Percentiles rank a stretch among this genome's conserved stretches.
Conservation (phyloP, 805 yeast species). For the Candida maris region DNA sequence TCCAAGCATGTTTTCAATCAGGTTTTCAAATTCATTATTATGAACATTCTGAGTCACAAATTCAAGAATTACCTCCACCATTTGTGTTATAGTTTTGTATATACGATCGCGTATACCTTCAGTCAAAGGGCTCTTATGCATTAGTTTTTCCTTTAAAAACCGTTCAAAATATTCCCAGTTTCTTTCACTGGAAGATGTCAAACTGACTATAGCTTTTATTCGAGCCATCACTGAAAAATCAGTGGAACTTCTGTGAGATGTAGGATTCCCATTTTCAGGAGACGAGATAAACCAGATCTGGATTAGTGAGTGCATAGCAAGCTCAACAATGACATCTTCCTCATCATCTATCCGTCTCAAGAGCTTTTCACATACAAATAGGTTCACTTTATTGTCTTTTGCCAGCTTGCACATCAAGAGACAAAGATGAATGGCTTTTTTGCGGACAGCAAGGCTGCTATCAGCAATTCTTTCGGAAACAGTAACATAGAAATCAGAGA, state of each 20-base stretch:
- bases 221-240: background rate
- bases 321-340: slow-evolving; percentile 51
- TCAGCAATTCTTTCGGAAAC: slow-evolving; percentile 52
- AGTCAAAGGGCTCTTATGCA: slow-evolving; percentile 29
- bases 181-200: slow-evolving; percentile 36
- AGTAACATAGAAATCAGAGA: slow-evolving; percentile 46
- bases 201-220: slow-evolving; percentile 19
- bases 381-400: slow-evolving; percentile 30
- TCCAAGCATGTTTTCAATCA: slow-evolving; percentile 39
- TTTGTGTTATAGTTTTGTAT: slow-evolving; percentile 19
- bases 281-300: slow-evolving; percentile 35
- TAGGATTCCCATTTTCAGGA: background rate
- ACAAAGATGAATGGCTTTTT: slow-evolving; percentile 53
- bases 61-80: slow-evolving; percentile 37
- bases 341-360: slow-evolving; percentile 64
- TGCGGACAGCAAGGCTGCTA: slow-evolving; percentile 61
- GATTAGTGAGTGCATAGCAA: slow-evolving; percentile 36
- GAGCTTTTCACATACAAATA: slow-evolving; percentile 47
- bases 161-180: slow-evolving; percentile 43
- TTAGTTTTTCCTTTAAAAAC: slow-evolving; percentile 43
- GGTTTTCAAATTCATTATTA: slow-evolving; percentile 21
- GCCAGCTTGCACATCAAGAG: slow-evolving; percentile 43
- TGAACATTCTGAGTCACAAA: slow-evolving; percentile 33
- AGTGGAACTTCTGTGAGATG: slow-evolving; percentile 1
- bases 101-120: slow-evolving; percentile 13